Base-by-base conservation (phyloP, 768 basidiomycete genomes). In the Boletus rufocinnamomeus region DNA sequence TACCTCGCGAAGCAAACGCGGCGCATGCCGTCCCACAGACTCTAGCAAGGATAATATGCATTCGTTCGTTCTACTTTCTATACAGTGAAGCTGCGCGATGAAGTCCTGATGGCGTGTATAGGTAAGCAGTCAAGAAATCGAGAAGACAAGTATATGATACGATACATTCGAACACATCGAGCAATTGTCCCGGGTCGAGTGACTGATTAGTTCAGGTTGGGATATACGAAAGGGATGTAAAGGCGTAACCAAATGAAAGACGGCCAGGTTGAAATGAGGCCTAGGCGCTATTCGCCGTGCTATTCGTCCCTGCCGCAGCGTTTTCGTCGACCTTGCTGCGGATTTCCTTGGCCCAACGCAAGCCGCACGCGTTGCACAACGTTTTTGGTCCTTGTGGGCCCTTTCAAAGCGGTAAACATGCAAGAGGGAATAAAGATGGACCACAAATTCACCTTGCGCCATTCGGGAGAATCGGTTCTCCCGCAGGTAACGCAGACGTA, bases 361-460 rank as follows among this genome's bases (percentile, higher is more conserved):
- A 75, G 27, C 95, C 95, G 63, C 96, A 97, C 2, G 95, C 95
- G 73, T 98, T 97, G 79, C 96, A 98, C 6, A 98, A 76, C n/a
- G 96, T 97, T 77, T 98, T 99, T 1, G 96, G 94, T 37, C 96
- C 96, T 54, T 84, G 80, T 1, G 96, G 96, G 13, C 96, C 96
- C 91, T 91, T 63, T 34, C 51, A 59, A 58, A 25, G 23, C 5
- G 27, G 27, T 62, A 61, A 66, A 57, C 51, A 61, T 78, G 28
- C 54, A 23, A 51, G 48, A 34, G 54, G 52, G n/a, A 44, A 17
- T 1, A 35, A 16, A 11, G 13, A 47, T 6, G 14, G n/a, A 27
- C 44, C 46, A 32, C 4, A 25, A 2, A 27, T 69, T 51, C 52
- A 82, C 92, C 82, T 94, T 95, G 66, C 96, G 84, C 96, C 96